Percentiles rank a stretch among this genome's conserved stretches.
phyloP scores from a whole-genome alignment of 352 stramenopile genomes.

The Phytophthora idaei region DNA sequence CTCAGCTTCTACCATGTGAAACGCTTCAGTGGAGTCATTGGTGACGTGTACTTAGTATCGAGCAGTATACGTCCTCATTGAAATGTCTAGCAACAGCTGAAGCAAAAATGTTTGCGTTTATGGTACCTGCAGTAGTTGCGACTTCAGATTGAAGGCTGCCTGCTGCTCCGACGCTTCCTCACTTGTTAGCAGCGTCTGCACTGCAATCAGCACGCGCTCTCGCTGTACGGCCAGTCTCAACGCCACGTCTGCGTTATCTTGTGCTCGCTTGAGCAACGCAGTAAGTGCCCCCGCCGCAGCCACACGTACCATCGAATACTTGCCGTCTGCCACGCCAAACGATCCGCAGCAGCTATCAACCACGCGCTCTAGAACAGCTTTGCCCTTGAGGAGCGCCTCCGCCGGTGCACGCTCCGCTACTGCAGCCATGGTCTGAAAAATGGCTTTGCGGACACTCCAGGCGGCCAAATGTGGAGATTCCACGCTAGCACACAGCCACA shows the following conservation, averaged over 20 bases:
- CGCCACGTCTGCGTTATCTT: constrained; percentile 38
- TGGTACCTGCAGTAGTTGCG: constrained; percentile 40
- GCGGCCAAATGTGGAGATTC: constrained; percentile 46
- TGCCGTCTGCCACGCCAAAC: constrained; percentile 62
- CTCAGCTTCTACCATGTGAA: too few relatives aligned
- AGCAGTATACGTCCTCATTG: too few relatives aligned
- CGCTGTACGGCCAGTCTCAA: constrained; percentile 55
- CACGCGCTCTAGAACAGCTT: constrained; percentile 41
- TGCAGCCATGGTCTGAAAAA: constrained; percentile 48
- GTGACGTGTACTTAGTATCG: too few relatives aligned
- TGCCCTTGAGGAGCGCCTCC: constrained; percentile 11
- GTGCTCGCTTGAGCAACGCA: constrained; percentile 44
- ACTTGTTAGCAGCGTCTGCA: constrained; percentile 51
- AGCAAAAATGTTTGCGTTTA: background rate
- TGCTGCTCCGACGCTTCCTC: constrained; percentile 73
- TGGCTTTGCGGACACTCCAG: constrained; percentile 72
- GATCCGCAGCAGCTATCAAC: constrained; percentile 55
- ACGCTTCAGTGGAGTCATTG: too few relatives aligned
- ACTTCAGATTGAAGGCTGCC: constrained; percentile 55
- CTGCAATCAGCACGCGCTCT: constrained; percentile 47
- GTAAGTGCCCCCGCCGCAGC: constrained; percentile 57
- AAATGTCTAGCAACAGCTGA: too few relatives aligned
- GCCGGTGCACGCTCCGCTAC: constrained; percentile 44
- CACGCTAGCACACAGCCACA: constrained; percentile 59
- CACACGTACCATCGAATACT: constrained; percentile 77